Percentiles rank a stretch among this genome's conserved stretches.
phyloP scores from a whole-genome alignment of 345 rosid species.

The Lenwebbia sp. region DNA sequence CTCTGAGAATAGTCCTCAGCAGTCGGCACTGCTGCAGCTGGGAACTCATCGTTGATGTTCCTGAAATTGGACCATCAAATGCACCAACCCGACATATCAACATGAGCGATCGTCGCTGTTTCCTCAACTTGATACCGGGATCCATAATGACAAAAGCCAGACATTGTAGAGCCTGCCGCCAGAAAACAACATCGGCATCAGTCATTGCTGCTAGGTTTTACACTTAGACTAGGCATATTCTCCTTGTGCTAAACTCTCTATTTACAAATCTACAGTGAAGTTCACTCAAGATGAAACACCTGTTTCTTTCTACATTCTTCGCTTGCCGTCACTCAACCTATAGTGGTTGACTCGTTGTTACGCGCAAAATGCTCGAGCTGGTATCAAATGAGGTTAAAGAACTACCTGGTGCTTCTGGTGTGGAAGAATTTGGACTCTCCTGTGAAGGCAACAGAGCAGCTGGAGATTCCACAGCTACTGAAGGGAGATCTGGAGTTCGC shows the following conservation, averaged over 20 bases:
- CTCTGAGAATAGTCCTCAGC: not conserved
- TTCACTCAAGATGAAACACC: not conserved
- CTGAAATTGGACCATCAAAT: not conserved
- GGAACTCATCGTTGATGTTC: not conserved
- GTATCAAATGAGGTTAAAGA: not conserved
- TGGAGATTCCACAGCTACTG: not conserved
- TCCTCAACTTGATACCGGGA: not conserved
- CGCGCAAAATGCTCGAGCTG: not conserved
- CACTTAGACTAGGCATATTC: not conserved
- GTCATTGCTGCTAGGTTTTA: not conserved
- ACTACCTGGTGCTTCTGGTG: not conserved
- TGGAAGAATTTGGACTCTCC: not conserved
- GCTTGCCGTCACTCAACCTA: not conserved
- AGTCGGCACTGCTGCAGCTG: not conserved
- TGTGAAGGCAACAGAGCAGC: not conserved
- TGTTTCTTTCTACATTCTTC: not conserved
- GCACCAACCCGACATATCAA: not conserved
- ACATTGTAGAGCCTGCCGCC: not conserved
- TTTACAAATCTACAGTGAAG: not conserved
- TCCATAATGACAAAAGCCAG: not conserved
- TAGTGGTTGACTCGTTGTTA: not conserved
- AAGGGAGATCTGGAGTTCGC: not conserved
- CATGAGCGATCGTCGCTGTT: not conserved
- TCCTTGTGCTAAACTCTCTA: not conserved
- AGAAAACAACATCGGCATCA: not conserved